Base-by-base conservation (phyloP, 768 basidiomycete genomes). In the Kwoniella bestiolae region DNA sequence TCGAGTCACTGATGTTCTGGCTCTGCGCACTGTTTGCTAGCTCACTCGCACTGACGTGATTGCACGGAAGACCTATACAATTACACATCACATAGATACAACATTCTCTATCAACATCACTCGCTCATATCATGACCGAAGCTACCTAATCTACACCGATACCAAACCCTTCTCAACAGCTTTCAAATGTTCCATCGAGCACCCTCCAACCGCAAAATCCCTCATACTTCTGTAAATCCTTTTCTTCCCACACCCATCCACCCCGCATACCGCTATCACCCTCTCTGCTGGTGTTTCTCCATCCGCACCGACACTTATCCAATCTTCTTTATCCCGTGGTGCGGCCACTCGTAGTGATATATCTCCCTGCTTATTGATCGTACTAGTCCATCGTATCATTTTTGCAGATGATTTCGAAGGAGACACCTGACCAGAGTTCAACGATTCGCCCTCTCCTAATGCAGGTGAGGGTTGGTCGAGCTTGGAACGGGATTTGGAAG, bases 201-300 rank as follows among this genome's bases (percentile, higher is more conserved):
- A 79, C 14, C 70, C 78, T 0, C 78, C 78, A 11, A 67, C 50
- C 56, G 76, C 76, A 44, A 75, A 76, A 29, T 67, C 45, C 67
- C 56, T 70, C 18, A 65, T 63, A 47, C 70, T 66, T 29, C 78
- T 53, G 55, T 79, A 79, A 57, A 72, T 79, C 12, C 78, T 58
- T 29, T 35, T 51, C 35, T 63, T 56, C 2, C 28, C 61, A 50
- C 78, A 79, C 0, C 76, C 78, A 4, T 59, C 26, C 38, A 74
- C 74, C 9, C 29, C 73, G 58, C 77, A 78, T 6, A 21, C 11
- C 25, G n/a, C 71, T 38, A 14, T 11, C 38, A 14, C 14, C 38
- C 38, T 41, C 18, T n/a, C 55, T 14, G 45, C 31, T n/a, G n/a
- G 32, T 8, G 0, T 21, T 21, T 46, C 45, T 26, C 38, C 9